Conservation (phyloP, 179 eudicot genomes). For the Patellifolia procumbens region DNA sequence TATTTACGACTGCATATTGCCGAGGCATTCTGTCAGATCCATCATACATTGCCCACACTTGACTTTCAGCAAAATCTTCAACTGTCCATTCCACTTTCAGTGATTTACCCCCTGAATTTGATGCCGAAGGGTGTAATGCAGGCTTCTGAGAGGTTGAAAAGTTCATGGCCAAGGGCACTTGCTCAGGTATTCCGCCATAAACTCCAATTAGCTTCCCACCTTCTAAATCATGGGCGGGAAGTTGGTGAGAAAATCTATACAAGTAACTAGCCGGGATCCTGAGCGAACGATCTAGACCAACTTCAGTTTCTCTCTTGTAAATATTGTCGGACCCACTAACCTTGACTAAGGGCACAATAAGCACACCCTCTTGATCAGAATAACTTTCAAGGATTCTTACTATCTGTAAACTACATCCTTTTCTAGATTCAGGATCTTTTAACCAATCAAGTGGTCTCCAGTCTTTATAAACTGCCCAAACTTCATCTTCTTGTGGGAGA, state of each 20-base stretch:
- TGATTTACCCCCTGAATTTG: conserved; percentile 8
- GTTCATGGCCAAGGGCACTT: conserved; percentile 13
- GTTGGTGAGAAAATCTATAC: conserved; percentile 38
- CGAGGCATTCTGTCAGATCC: conserved; percentile 40
- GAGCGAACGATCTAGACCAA: conserved; percentile 15
- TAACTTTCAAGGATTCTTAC: conserved; percentile 31
- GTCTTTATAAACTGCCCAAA: conserved; percentile 43
- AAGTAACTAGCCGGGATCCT: conserved; percentile 20
- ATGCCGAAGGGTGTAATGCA: conserved; percentile 4
- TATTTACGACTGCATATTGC: conserved; percentile 30
- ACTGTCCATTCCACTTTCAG: conserved; percentile 32
- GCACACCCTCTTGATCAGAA: conserved; percentile 20
- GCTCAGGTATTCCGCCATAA: conserved; percentile 21
- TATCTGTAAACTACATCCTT: conserved; percentile 29
- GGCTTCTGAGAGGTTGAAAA: conserved; percentile 12
- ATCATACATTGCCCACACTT: conserved; percentile 44
- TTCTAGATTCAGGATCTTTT: conserved; percentile 33
- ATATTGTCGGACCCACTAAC: conserved; percentile 24
- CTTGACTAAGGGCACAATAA: conserved; percentile 30
- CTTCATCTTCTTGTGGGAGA: conserved; percentile 39
- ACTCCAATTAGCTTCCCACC: conserved; percentile 21
- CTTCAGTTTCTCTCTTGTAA: conserved; percentile 19
- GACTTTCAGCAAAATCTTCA: conserved; percentile 32
- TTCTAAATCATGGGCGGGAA: conserved; percentile 23
- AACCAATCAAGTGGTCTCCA: conserved; percentile 42